Evolutionary conservation across 2,329 filamentous ascomycete species (phyloP), one percentile per base, ranked within the genome.

Genomic region (Akanthomyces uredinophilus): DNA sequence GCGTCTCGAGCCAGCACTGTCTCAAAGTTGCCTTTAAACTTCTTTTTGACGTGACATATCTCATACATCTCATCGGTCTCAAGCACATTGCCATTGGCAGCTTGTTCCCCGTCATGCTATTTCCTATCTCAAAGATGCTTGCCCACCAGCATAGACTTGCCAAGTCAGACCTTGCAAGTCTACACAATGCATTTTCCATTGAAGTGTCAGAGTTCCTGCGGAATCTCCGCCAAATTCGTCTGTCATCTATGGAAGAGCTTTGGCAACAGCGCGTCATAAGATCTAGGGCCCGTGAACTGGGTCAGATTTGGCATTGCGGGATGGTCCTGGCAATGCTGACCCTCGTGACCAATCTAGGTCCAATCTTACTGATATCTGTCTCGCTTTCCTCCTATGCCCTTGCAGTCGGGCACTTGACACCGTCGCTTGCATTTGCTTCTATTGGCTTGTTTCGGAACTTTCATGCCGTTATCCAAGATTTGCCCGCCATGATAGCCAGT

Each of bases 361-460:
- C 63, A 1, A 54, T 61, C 1, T 22, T 63, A 13, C 47, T 64
- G 13, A 49, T 57, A 22, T 53, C 63, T 1, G 52, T 64, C 2
- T 39, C 63, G 7, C 56, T 64, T 2, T 64, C 61, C 10, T 62
- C 58, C 5, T 58, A 58, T 35, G 43, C 63, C 5, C 58, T 51
- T 24, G 35, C 58, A 11, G 41, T 22, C n/a, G 61, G 63, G 4
- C 32, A 52, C 41, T 20, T 64, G 1, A 61, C 46, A 16, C 63
- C 63, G 3, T 61, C 63, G n/a, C 49, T 63, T 44, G 63, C 63
- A 29, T 64, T 64, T 61, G 56, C 61, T 16, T 55, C 63, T 11
- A 41, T 64, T 22, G 53, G 51, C 29, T 22, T 64, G 29, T 61
- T 64, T 39, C 52, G 52, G 6, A 63, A 53, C 18, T 35, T 64